Evolutionary conservation across 2,329 filamentous ascomycete genomes (phyloP), one percentile per base, ranked within the genome.

Genomic region (Calonectria pteridis): DNA sequence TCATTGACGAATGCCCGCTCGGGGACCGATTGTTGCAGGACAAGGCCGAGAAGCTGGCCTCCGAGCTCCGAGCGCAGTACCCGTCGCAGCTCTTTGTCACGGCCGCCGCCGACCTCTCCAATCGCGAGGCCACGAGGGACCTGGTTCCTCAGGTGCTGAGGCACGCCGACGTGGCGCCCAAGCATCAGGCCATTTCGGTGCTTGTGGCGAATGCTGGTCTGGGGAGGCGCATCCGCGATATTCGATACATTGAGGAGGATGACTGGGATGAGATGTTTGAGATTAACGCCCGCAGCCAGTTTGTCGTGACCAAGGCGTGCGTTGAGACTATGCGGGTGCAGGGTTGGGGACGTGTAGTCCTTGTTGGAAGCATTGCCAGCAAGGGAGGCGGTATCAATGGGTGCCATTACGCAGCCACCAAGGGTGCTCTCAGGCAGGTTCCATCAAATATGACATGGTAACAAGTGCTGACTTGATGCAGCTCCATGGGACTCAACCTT

Each of bases 241-340:
- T 82, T 29, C 67, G 73, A 3, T 77, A 84, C 26, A 84, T 84
- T 31, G 71, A 69, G 40, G 83, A 84, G 40, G 82, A 82, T 3
- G 83, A 84, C 50, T 84, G 83, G 83, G 83, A 84, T 73, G 78
- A 82, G 58, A 78, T 84, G 72, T 81, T 84, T 76, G 83, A 84
- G 37, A 77, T 84, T 33, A 83, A 84, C 70, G 59, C 80, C 0
- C 76, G 82, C 18, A 83, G 82, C 69, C 82, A 84, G 59, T 84
- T 84, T 59, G 82, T 83, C 6, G 79, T 84, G 2, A 82, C 82
- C 3, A 83, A 81, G 35, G 79, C 78, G 0, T 84, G 82, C 51
- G 40, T 84, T 3, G 68, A 76, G 16, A 81, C 79, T 0, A 84
- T 84, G 83, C 76, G 83, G 9, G 31, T 67, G 0, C 83, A 84